A percentile compares a stretch with the other conserved stretches of the same genome.
Evolutionary conservation across 768 basidiomycete genomes (phyloP).

Genomic region (Botryobasidium botryosum): DNA sequence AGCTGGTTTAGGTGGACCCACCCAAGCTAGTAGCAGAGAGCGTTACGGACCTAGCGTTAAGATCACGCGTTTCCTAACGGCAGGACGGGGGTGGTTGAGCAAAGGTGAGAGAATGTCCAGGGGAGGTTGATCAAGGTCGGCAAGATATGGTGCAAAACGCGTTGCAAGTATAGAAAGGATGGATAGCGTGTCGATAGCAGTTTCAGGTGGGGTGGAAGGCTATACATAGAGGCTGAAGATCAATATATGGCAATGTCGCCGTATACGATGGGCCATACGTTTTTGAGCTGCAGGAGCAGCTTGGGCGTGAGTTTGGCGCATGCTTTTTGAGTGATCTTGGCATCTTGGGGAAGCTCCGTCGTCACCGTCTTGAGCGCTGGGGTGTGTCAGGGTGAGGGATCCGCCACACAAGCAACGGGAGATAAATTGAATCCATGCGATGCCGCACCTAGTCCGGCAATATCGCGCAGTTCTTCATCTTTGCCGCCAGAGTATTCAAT

Average conservation of each 20-base stretch:
- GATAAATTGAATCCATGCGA: no score
- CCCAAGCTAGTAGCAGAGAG: no score
- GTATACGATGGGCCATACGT: slow-evolving; percentile 28
- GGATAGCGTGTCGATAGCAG: slow-evolving; percentile 65
- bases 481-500: slow-evolving; percentile 71
- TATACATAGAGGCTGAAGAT: slow-evolving; percentile 16
- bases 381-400: slow-evolving; percentile 1
- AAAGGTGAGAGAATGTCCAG: slow-evolving; percentile 52
- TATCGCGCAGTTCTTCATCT: slow-evolving; percentile 88
- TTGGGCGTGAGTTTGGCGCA: slow-evolving; percentile 76
- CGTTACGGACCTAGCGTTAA: slow-evolving; percentile 34
- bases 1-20: no score
- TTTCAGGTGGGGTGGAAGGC: slow-evolving; percentile 59
- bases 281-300: slow-evolving; percentile 60
- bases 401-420: background rate
- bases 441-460: slow-evolving; percentile 69
- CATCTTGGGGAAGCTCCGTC: slow-evolving; percentile 68
- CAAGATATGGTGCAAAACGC: slow-evolving; percentile 58
- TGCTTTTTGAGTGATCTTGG: slow-evolving; percentile 59
- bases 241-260: background rate
- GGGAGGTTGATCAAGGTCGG: slow-evolving; percentile 39
- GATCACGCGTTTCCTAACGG: slow-evolving; percentile 87
- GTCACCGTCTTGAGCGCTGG: slow-evolving; percentile 91
- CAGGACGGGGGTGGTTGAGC: slow-evolving; percentile 57
- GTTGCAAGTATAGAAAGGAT: slow-evolving; percentile 79